Conservation (phyloP, 805 yeast species). For the Metschnikowia chrysomelidarum region DNA sequence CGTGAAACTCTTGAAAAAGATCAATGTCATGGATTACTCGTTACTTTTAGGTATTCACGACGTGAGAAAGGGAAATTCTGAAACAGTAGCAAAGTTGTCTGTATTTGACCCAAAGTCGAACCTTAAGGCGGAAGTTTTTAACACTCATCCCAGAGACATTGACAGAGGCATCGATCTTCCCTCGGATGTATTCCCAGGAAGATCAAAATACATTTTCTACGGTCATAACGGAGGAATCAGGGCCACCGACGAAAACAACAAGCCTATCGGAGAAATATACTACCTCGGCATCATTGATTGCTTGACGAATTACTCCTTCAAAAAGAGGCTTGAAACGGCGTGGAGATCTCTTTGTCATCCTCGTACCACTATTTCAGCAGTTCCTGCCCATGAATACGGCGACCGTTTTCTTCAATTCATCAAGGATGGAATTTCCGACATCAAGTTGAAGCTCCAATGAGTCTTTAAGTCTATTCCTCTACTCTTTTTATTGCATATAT, state of each 20-base stretch:
- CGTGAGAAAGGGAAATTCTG: slow-evolving; percentile 53
- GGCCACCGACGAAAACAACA: slow-evolving; percentile 62
- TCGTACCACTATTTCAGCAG: slow-evolving; percentile 73
- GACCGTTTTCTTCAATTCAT: slow-evolving; percentile 79
- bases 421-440: slow-evolving; percentile 26
- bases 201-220: slow-evolving; percentile 60
- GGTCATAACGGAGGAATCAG: slow-evolving; percentile 82
- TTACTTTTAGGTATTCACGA: slow-evolving; percentile 86
- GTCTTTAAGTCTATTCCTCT: no score
- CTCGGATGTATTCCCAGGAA: slow-evolving; percentile 42
- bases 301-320: slow-evolving; percentile 71
- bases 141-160: slow-evolving; percentile 46
- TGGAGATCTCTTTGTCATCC: slow-evolving; percentile 74
- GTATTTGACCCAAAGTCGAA: slow-evolving; percentile 44
- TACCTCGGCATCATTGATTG: slow-evolving; percentile 95
- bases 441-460: slow-evolving; percentile 11
- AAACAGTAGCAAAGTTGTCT: slow-evolving; percentile 37
- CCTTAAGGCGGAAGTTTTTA: slow-evolving; percentile 38
- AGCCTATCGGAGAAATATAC: slow-evolving; percentile 67
- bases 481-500: no score
- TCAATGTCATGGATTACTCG: slow-evolving; percentile 96
- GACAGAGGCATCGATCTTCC: slow-evolving; percentile 44
- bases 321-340: slow-evolving; percentile 80
- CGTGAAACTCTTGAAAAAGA: slow-evolving; percentile 63
- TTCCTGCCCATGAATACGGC: slow-evolving; percentile 90